Base-by-base conservation (phyloP, 768 basidiomycete species). In the Lactarius sp. region DNA sequence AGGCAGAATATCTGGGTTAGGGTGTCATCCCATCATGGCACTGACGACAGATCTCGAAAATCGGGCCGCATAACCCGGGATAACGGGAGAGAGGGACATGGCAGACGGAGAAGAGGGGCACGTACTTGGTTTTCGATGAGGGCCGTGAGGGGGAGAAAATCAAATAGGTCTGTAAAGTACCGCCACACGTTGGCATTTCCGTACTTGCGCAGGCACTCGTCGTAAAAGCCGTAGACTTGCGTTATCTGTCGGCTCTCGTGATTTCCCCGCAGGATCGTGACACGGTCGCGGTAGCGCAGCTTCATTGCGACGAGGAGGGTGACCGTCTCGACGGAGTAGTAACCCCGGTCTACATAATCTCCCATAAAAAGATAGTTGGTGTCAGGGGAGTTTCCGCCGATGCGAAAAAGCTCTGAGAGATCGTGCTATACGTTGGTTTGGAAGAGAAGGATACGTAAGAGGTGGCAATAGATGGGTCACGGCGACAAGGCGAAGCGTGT, bases 311-410 rank as follows among this genome's bases (percentile, higher is more conserved):
- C 94, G 55, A 99, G 89, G 8, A 98, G 82, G 13, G 95, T 97
- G 69, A 99, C 95, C 1, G 97, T 99, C 78, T 99, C 97, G 61
- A 99, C 96, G 20, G 94, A 97, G 78, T 98, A 98, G 81, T 98
- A 99, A 20, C 96, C 96, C 72, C 95, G 87, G 79, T 98, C 97
- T 70, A 98, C 97, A 74, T 98, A 99, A 81, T 99, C 97, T 34
- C 97, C 97, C 97, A 99, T 99, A 81, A 98, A 99, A 71, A 99
- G 89, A 76, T 99, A 99, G 78, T 98, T 99, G 68, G 97, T 99
- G 77, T 97, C 94, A 50, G 97, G 97, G 14, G 93, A 96, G 78
- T 97, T 96, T 55, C 97, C 97, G 58, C 97, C 97, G 73, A 98
- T 98, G 60, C 95, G 88, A 78, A 99, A 98, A 47, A 98, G 88